Percentiles rank a stretch among this genome's conserved stretches.
Evolutionary conservation across 2,329 filamentous ascomycete species (phyloP).

Genomic region (Aspergillus uvarum): DNA sequence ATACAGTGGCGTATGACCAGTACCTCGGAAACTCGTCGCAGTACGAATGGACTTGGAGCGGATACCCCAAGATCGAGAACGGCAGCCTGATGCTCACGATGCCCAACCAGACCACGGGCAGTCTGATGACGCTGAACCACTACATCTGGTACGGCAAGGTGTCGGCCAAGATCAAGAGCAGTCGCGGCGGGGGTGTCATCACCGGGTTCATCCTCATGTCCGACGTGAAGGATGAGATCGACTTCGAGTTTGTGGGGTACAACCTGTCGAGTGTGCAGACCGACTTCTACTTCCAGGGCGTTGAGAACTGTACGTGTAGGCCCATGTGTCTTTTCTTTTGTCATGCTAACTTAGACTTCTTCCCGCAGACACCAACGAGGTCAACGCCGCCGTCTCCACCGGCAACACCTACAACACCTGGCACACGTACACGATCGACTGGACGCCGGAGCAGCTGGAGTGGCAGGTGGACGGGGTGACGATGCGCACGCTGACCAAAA

Average conservation of each 20-base stretch:
- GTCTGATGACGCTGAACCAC: constrained; percentile 1
- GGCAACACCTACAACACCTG: background rate
- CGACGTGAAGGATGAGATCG: constrained; percentile 4
- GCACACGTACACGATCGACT: constrained; percentile 8
- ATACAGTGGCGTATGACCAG: background rate
- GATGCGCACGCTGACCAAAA: constrained; percentile 4
- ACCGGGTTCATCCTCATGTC: constrained; percentile 5
- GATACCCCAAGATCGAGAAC: constrained; percentile 4
- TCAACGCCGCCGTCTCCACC: background rate
- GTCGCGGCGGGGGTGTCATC: background rate
- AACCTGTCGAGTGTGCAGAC: constrained; percentile 6
- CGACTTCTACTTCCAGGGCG: constrained; percentile 6
- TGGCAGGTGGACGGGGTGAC: background rate
- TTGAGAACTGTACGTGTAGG: constrained; percentile 1
- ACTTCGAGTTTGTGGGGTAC: constrained; percentile 4
- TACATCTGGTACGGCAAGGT: constrained; percentile 9
- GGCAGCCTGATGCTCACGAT: constrained; percentile 5
- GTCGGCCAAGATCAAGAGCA: constrained; percentile 6
- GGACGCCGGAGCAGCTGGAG: constrained; percentile 2
- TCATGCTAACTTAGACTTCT: background rate
- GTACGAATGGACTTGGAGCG: constrained; percentile 4
- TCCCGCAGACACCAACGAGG: constrained; percentile 1
- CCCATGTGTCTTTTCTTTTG: background rate
- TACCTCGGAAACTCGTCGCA: constrained; percentile 3
- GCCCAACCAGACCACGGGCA: constrained; percentile 7